A percentile compares a stretch with the other conserved stretches of the same genome.
Conservation (phyloP, 345 rosid species). For the Rhodomyrtus tomentosa region DNA sequence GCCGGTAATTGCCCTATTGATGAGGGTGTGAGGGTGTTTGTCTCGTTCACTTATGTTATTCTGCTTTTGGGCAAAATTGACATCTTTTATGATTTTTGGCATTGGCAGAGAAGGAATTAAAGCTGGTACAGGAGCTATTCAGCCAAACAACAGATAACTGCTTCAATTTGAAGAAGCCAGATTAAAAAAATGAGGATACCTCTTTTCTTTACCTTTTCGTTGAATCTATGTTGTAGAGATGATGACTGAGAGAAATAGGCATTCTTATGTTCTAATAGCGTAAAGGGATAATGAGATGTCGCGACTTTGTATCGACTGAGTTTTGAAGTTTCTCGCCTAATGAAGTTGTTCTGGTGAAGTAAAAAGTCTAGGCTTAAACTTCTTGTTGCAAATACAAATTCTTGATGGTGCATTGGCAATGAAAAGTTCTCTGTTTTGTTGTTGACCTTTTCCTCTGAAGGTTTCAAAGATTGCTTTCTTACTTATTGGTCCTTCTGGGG, state of each 20-base stretch:
- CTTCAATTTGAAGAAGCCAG: constrained; percentile 78
- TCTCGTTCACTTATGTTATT: neutral
- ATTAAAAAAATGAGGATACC: constrained; percentile 4
- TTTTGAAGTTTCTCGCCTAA: neutral
- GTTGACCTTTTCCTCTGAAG: neutral
- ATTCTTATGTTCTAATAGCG: neutral
- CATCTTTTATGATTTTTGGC: neutral
- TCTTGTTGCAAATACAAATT: neutral
- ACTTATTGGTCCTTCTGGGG: neutral
- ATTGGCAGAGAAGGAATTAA: constrained; percentile 70
- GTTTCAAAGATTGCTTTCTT: neutral
- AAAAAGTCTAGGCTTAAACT: neutral
- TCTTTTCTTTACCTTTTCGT: neutral
- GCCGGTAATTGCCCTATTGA: constrained; percentile 32
- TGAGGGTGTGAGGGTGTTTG: neutral
- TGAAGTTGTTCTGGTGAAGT: neutral
- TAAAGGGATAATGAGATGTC: neutral
- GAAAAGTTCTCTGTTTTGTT: neutral
- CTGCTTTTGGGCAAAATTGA: neutral
- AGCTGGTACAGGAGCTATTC: constrained; percentile 77
- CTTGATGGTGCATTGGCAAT: neutral
- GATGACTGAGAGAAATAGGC: neutral
- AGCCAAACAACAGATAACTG: constrained; percentile 75
- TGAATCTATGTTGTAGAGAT: neutral
- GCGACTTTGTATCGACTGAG: neutral